Base-by-base conservation (phyloP, 352 stramenopile genomes). In the Pythium volutum region DNA sequence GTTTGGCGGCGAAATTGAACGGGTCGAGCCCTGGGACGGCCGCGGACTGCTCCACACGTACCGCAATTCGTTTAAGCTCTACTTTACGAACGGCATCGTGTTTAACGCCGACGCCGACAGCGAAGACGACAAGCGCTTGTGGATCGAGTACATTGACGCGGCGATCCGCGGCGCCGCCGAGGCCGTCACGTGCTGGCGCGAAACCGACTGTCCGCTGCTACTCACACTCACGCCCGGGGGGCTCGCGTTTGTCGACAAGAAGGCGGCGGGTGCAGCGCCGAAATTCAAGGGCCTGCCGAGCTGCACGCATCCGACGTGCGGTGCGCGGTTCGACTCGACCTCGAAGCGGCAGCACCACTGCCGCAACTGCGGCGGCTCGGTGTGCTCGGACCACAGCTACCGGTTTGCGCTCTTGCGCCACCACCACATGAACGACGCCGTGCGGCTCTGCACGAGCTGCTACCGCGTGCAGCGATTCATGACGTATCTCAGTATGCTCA, bases 21-120 rank as follows among this genome's bases (percentile, higher is more conserved):
- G 87, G 47, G 74, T 96, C 36, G 85, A 93, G 64, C 65, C 74
- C 8, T 96, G 88, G 88, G 88, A 96, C 56, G 88, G 88, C 12
- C 87, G 89, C 22, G 88, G 86, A 0, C 66, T 91, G 4, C 81
- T 87, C 59, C 84, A 93, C 55, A 89, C 76, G 54, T 96, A 96
- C 55, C 75, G 77, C 46, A 77, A 91, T 63, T 88, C 84, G 66
- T 95, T 96, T 66, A 90, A 93, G 67, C 61, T 93, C 22, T 88
- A 80, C 51, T 89, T 91, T 56, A 81, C 76, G 20, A 79, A 84
- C 6, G 82, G 80, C 27, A 72, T 75, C 22, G 79, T 89, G 45
- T 93, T 89, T 55, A 93, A 93, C 57, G 73, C 84, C 39, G 82
- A 91, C 53, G 84, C 84, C 16, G 80, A 91, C 61, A 87, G 70